A percentile compares a stretch with the other conserved stretches of the same genome.
Conservation (phyloP, 495 filamentous ascomycete genomes). For the Glonium stellatum region DNA sequence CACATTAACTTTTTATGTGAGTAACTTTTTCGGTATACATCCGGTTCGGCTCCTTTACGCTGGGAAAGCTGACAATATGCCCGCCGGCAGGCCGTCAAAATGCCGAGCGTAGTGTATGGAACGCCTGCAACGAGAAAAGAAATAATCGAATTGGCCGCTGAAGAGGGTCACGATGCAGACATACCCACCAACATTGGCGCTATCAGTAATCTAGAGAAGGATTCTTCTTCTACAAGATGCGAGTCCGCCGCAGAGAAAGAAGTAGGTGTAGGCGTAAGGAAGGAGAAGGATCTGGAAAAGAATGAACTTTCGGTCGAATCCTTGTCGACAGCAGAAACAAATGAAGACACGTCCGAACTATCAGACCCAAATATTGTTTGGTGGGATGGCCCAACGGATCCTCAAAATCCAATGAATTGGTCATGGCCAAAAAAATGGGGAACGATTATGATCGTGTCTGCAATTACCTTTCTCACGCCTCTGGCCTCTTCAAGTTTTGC, state of each 20-base stretch:
- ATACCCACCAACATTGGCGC: conserved; percentile 20
- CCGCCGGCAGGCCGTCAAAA: neutral
- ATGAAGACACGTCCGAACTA: neutral
- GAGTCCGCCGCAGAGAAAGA: neutral
- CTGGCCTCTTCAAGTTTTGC: conserved; percentile 28
- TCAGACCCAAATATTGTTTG: conserved; percentile 34
- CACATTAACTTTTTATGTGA: too few species aligned
- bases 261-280: neutral
- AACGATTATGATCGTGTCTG: conserved; percentile 18
- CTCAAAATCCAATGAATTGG: conserved; percentile 45
- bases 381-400: conserved; percentile 35
- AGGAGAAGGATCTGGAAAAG: conserved; percentile 2
- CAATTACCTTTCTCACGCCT: conserved; percentile 28
- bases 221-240: neutral
- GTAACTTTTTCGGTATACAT: too few species aligned
- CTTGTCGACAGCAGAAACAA: neutral
- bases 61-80: neutral
- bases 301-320: neutral
- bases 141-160: conserved; percentile 16
- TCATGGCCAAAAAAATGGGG: conserved; percentile 23
- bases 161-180: conserved; percentile 23
- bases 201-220: neutral
- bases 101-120: conserved; percentile 5
- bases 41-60: neutral
- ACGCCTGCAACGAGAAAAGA: conserved; percentile 17